These are phyloP conservation scores for Tricharina praecox DNA, from an alignment of 495 filamentous ascomycete genomes.

Conservation along the genomic window DNA sequence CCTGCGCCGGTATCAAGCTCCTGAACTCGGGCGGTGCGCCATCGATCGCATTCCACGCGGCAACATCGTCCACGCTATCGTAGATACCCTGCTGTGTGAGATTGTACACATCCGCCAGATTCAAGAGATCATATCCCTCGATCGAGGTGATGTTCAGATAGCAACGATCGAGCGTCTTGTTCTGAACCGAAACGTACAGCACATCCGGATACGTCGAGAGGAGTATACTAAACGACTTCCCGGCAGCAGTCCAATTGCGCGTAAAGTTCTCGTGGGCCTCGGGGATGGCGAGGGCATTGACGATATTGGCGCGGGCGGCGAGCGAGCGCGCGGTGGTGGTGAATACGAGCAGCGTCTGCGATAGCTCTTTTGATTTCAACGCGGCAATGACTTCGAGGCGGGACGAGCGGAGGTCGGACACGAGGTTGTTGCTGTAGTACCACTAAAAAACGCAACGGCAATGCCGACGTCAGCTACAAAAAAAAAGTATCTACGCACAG, in stretches of 20 bases:
- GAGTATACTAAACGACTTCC: slow-evolving; percentile 1
- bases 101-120: slow-evolving; percentile 31
- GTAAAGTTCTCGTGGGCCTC: slow-evolving; percentile 2
- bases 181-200: slow-evolving; percentile 6
- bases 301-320: slow-evolving; percentile 4
- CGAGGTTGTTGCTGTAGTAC: slow-evolving; percentile 8
- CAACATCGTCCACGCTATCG: slow-evolving; percentile 24
- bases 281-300: slow-evolving; percentile 4
- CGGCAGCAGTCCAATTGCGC: slow-evolving; percentile 2
- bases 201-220: slow-evolving; percentile 6
- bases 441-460: slow-evolving; percentile 3
- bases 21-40: slow-evolving; percentile 27
- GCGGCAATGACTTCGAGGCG: slow-evolving; percentile 5
- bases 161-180: slow-evolving; percentile 1
- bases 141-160: slow-evolving; percentile 4
- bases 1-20: slow-evolving; percentile 31
- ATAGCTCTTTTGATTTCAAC: slow-evolving; percentile 5
- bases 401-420: slow-evolving; percentile 3
- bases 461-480: neutral
- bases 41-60: slow-evolving; percentile 27
- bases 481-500: slow-evolving; percentile 34
- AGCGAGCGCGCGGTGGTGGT: slow-evolving; percentile 1
- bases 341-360: slow-evolving; percentile 1
- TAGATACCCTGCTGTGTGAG: slow-evolving; percentile 35
- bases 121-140: neutral